phyloP scores from a whole-genome alignment of 2,329 filamentous ascomycete genomes.

The Berkeleyomyces rouxiae region DNA sequence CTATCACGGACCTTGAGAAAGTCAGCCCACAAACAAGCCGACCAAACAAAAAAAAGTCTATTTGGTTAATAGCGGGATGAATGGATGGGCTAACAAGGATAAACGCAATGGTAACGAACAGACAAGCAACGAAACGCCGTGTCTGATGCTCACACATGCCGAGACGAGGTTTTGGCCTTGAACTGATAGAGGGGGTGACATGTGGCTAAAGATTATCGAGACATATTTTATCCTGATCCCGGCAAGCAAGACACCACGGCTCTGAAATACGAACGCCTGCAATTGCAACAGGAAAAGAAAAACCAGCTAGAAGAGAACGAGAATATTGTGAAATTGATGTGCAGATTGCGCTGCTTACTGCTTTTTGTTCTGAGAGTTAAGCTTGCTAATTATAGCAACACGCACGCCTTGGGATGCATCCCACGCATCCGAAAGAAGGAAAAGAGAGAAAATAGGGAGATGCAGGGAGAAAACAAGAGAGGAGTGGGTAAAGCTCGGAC shows the following conservation, averaged over 20 bases:
- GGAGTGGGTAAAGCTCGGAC: background rate
- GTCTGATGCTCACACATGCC: background rate
- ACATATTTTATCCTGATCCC: background rate
- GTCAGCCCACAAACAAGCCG: no score
- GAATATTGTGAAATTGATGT: background rate
- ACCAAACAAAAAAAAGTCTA: no score
- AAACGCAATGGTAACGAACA: background rate
- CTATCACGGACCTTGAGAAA: background rate
- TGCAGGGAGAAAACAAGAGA: background rate
- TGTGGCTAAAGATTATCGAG: background rate
- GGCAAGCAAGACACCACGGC: background rate
- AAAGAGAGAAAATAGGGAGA: background rate
- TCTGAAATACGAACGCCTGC: background rate
- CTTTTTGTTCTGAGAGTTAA: background rate
- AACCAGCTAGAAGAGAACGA: background rate
- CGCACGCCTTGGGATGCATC: background rate
- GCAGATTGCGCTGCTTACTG: background rate
- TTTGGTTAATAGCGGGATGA: no score
- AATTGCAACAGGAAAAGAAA: background rate
- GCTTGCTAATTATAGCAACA: background rate
- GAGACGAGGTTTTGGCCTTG: background rate
- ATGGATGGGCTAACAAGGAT: background rate
- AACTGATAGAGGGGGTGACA: background rate
- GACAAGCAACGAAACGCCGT: background rate
- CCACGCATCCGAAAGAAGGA: background rate